A percentile compares a stretch with the other conserved stretches of the same genome.
phyloP scores from a whole-genome alignment of 2,329 filamentous ascomycete species.

The Sporothrix humicola region DNA sequence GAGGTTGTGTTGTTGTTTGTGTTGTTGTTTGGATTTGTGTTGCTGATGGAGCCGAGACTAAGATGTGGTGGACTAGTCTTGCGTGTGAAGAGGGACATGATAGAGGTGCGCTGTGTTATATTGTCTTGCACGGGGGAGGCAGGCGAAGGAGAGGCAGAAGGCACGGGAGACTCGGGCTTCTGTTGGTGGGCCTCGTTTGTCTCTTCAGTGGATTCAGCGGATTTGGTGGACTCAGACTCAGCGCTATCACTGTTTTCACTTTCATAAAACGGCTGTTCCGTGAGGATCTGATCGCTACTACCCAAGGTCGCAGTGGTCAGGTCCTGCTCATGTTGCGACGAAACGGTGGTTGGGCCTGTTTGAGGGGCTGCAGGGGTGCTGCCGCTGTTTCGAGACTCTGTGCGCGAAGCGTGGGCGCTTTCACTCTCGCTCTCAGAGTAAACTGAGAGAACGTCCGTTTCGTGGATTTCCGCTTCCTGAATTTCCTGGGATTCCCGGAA shows the following conservation, averaged over 20 bases:
- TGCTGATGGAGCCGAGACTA: conserved; percentile 48
- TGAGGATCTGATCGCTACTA: conserved; percentile 30
- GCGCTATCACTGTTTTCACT: background rate
- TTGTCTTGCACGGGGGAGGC: background rate
- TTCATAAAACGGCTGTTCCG: conserved; percentile 24
- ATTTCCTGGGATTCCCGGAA: conserved; percentile 37
- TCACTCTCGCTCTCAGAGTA: conserved; percentile 8
- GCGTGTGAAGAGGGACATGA: conserved; percentile 57
- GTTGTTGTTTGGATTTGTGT: conserved; percentile 28
- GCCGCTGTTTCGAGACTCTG: conserved; percentile 48
- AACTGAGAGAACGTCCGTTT: background rate
- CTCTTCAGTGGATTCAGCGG: background rate
- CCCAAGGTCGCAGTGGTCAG: conserved; percentile 44
- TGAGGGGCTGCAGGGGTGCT: conserved; percentile 50
- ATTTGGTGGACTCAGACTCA: background rate
- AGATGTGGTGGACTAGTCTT: conserved; percentile 61
- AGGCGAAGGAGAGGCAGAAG: background rate
- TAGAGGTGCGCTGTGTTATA: conserved; percentile 34
- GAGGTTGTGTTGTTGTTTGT: conserved; percentile 20
- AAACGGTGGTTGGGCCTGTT: conserved; percentile 24
- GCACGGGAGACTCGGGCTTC: conserved; percentile 7
- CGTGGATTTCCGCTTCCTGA: background rate
- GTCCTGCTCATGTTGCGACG: conserved; percentile 47
- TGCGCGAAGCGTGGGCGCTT: conserved; percentile 37
- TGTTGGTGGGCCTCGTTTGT: background rate